Conservation (phyloP, 108 stramenopile species). For the Cyclostephanos invisitatus region DNA sequence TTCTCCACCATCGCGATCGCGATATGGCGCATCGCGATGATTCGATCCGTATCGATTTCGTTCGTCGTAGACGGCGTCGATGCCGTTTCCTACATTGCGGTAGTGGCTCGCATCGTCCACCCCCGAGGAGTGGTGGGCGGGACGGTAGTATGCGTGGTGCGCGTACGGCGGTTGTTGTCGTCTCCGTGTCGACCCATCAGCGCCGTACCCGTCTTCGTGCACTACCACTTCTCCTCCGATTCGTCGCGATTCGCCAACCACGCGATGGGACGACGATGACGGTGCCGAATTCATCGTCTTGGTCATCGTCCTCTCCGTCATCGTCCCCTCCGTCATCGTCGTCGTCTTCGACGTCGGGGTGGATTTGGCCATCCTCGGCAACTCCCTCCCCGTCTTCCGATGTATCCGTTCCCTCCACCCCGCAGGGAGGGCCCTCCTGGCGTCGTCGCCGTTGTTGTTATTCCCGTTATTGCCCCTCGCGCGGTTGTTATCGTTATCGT, state of each 20-base stretch:
- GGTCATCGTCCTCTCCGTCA: background rate
- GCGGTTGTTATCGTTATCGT: too few species aligned
- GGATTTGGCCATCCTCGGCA: background rate
- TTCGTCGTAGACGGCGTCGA: too few species aligned
- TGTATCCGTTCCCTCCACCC: slow-evolving; percentile 35
- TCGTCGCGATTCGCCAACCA: background rate
- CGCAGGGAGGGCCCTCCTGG: slow-evolving; percentile 12
- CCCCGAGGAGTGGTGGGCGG: too few species aligned
- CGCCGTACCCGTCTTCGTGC: background rate
- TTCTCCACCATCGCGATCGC: too few species aligned
- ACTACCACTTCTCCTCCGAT: background rate
- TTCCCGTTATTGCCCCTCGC: background rate
- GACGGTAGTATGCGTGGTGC: too few species aligned
- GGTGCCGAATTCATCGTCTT: background rate
- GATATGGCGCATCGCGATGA: too few species aligned
- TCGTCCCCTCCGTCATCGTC: background rate
- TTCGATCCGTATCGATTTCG: too few species aligned
- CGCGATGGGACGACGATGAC: background rate
- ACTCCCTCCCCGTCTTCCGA: slow-evolving; percentile 12
- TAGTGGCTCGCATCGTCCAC: too few species aligned
- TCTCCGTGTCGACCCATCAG: background rate
- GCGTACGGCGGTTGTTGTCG: too few species aligned
- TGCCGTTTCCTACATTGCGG: too few species aligned
- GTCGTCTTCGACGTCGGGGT: background rate
- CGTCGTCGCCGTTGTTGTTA: background rate